Evolutionary conservation across 2,329 filamentous ascomycete species (phyloP).

Genomic region (Lasiodiplodia sp.): DNA sequence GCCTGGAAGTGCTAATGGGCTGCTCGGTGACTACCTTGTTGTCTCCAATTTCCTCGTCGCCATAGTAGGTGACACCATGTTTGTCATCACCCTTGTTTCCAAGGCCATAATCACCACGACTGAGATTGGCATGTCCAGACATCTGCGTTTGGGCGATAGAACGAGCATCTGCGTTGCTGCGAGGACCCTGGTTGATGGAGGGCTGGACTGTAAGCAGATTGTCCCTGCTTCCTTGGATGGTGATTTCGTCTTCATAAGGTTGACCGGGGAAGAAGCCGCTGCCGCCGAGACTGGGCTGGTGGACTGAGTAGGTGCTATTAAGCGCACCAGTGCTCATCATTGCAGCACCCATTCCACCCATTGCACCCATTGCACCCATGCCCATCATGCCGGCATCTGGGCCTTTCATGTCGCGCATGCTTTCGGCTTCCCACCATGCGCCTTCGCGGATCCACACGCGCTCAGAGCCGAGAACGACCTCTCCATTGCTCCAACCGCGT

Average conservation of each 20-base stretch:
- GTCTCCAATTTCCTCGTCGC: slow-evolving; percentile 79
- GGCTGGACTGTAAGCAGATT: slow-evolving; percentile 68
- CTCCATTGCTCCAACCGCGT: slow-evolving; percentile 97
- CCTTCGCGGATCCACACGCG: slow-evolving; percentile 94
- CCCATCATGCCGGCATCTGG: slow-evolving; percentile 54
- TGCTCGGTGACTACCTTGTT: slow-evolving; percentile 79
- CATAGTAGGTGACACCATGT: slow-evolving; percentile 64
- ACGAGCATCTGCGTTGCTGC: slow-evolving; percentile 50
- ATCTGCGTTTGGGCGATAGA: slow-evolving; percentile 66
- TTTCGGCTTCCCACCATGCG: slow-evolving; percentile 98
- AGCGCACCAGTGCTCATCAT: slow-evolving; percentile 65
- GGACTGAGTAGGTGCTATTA: slow-evolving; percentile 75
- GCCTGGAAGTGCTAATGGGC: slow-evolving; percentile 68
- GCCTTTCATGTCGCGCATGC: slow-evolving; percentile 89
- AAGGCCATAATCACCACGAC: slow-evolving; percentile 84
- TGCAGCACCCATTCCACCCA: slow-evolving; percentile 53
- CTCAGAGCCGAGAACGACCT: slow-evolving; percentile 88
- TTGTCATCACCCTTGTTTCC: slow-evolving; percentile 81
- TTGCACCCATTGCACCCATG: neutral
- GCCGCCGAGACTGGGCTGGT: slow-evolving; percentile 58
- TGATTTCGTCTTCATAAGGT: slow-evolving; percentile 61
- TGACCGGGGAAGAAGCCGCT: slow-evolving; percentile 73
- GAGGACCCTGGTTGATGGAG: slow-evolving; percentile 54
- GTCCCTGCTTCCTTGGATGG: slow-evolving; percentile 73
- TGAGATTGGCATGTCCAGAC: slow-evolving; percentile 58